phyloP scores from a whole-genome alignment of 2,329 filamentous ascomycete species.

The Claviceps digitariae region DNA sequence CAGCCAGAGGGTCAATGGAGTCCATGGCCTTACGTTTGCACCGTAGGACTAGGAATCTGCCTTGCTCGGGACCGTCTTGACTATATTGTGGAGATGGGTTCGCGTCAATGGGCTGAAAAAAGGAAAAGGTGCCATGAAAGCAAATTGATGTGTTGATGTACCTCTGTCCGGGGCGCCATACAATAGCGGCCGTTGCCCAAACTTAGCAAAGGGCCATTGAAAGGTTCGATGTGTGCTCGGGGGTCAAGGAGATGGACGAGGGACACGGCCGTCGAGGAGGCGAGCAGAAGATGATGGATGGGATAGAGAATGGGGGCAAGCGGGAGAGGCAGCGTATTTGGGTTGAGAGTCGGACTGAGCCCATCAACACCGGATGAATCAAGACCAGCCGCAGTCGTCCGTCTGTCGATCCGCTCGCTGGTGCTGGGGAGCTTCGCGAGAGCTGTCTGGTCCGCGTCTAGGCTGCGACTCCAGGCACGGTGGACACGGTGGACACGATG shows the following conservation, averaged over 20 bases:
- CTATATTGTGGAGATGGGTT: neutral
- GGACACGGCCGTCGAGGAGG: neutral
- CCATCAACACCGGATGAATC: neutral
- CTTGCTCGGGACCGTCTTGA: slow-evolving; percentile 6
- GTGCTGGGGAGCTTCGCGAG: neutral
- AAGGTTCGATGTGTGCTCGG: neutral
- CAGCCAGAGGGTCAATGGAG: slow-evolving; percentile 9
- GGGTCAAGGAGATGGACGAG: neutral
- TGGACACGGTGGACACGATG: too few relatives aligned
- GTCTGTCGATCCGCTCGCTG: neutral
- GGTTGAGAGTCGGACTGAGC: neutral
- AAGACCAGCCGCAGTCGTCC: neutral
- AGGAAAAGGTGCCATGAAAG: neutral
- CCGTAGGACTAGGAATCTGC: slow-evolving; percentile 6
- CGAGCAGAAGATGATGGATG: neutral
- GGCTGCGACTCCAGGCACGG: too few relatives aligned
- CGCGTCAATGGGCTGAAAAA: neutral
- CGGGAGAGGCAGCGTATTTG: neutral
- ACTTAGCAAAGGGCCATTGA: slow-evolving; percentile 1
- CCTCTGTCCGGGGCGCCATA: slow-evolving; percentile 1
- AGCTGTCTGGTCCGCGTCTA: neutral
- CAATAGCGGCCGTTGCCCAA: slow-evolving; percentile 1
- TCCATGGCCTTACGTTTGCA: slow-evolving; percentile 10
- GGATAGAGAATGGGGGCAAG: neutral
- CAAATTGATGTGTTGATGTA: too few relatives aligned